A percentile compares a stretch with the other conserved stretches of the same genome.
These are phyloP conservation scores for Rhododendron ferrugineum DNA, from an alignment of 148 eudicot genomes.

Conservation along the genomic window DNA sequence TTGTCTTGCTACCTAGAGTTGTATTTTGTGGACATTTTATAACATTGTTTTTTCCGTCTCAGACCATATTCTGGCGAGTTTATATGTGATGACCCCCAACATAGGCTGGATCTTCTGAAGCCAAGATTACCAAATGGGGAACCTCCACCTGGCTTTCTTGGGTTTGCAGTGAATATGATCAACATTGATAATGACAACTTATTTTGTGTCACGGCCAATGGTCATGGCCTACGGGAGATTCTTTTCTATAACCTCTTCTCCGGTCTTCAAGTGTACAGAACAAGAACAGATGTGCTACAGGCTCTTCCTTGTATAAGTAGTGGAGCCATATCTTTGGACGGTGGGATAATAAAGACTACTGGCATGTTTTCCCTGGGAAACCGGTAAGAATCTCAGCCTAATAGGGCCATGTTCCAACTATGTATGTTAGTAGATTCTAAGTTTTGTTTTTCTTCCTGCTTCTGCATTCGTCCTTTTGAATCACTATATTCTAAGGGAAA, in stretches of 20 bases:
- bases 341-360: conserved; percentile 57
- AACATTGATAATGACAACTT: conserved; percentile 38
- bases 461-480: neutral
- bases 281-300: conserved; percentile 64
- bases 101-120: conserved; percentile 67
- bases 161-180: conserved; percentile 85
- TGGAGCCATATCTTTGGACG: conserved; percentile 85
- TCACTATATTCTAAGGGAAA: conserved; percentile 38
- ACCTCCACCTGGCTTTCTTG: conserved; percentile 71
- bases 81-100: conserved; percentile 59
- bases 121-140: conserved; percentile 67
- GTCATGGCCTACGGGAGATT: conserved; percentile 74
- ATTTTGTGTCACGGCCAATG: conserved; percentile 42
- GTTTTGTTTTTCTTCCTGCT: neutral
- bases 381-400: conserved; percentile 32
- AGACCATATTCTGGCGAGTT: conserved; percentile 69
- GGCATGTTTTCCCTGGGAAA: conserved; percentile 52
- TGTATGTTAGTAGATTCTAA: too few species aligned
- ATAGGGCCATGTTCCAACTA: neutral
- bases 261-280: conserved; percentile 63
- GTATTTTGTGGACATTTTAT: neutral
- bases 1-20: conserved; percentile 3
- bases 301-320: conserved; percentile 58
- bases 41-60: neutral
- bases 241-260: conserved; percentile 71